Base-by-base conservation (phyloP, 192 early-diverging fungal genomes). In the Phycomyces nitens region DNA sequence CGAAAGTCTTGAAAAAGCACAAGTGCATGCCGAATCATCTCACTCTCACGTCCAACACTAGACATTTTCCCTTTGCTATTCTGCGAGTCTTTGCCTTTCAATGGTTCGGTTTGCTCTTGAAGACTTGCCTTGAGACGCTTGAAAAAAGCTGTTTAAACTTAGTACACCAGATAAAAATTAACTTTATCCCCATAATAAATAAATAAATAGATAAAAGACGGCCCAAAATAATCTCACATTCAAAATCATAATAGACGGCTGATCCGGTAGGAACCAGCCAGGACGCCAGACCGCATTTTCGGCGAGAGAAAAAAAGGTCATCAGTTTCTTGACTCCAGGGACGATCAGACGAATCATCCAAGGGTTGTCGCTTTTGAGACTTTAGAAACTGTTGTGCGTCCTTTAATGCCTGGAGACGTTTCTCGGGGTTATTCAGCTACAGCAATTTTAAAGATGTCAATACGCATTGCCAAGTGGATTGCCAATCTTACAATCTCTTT, bases 1-100 rank as follows among this genome's bases (percentile, higher is more conserved):
- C 73, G 65, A 60, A 73, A 87, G 24, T 87, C 81, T 5, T 66
- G 50, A 58, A 87, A 87, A 10, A 87, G 52, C 0, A 68, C 58
- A 23, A 87, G 53, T 1, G 79, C 77, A 65, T 83, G 70, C 1
- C 69, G 61, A 15, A 77, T 34, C 18, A 66, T 52, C 44, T 64
- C 67, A 22, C 65, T 58, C 38, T 73, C 66, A 16, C 56, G 58
- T 29, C 50, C 49, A 2, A 50, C 29, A 39, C n/a, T 16, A 23
- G 43, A 50, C 43, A 50, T 68, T 47, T 11, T 47, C 2, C 44
- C 18, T n/a, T 3, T 3, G 3, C 7, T 34, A 34, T 34, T 34
- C 7, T 34, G 5, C 44, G 44, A 47, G 44, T 14, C 44, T 14
- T 18, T 47, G 12, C 44, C 44, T 47, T 14, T 34, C 44, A n/a